Conservation (phyloP, 208 protist species). For the Leishmania turanica region DNA sequence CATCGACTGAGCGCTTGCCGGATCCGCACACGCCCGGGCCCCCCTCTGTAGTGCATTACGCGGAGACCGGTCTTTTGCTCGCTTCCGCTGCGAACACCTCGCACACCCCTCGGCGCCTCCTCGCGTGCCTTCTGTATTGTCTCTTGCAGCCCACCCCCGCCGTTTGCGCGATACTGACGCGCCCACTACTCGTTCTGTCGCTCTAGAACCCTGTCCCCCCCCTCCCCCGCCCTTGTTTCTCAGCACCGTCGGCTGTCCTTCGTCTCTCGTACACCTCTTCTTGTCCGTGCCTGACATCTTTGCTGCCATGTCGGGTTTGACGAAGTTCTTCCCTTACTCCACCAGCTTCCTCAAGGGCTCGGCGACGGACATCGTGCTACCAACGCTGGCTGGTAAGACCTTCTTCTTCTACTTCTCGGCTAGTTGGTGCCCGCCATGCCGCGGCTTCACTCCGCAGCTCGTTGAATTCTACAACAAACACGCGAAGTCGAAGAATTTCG, state of each 20-base stretch:
- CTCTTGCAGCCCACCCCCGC: neutral
- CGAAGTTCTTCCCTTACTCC: slow-evolving; percentile 62
- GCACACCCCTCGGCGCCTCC: neutral
- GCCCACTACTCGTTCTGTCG: neutral
- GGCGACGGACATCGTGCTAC: slow-evolving; percentile 33
- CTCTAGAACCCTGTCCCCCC: neutral
- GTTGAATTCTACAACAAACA: slow-evolving; percentile 83
- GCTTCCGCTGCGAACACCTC: neutral
- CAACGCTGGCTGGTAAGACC: slow-evolving; percentile 54
- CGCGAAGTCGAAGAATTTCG: slow-evolving; percentile 79
- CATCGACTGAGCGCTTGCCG: neutral
- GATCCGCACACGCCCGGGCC: neutral
- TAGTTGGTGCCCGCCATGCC: slow-evolving; percentile 95
- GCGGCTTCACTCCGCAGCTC: slow-evolving; percentile 89
- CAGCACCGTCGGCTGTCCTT: neutral
- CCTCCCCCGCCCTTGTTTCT: neutral
- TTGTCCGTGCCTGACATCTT: neutral
- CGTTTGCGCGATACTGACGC: neutral
- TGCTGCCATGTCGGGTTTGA: slow-evolving; percentile 64
- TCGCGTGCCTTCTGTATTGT: neutral
- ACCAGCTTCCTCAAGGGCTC: slow-evolving; percentile 49
- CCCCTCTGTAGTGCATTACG: neutral
- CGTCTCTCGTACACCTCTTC: slow-evolving; percentile 6
- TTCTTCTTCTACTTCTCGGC: slow-evolving; percentile 93
- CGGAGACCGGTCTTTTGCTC: neutral